Percentiles rank a stretch among this genome's conserved stretches.
Evolutionary conservation across 2,329 filamentous ascomycete genomes (phyloP).

Genomic region (Bimuria novae-zelandiae): DNA sequence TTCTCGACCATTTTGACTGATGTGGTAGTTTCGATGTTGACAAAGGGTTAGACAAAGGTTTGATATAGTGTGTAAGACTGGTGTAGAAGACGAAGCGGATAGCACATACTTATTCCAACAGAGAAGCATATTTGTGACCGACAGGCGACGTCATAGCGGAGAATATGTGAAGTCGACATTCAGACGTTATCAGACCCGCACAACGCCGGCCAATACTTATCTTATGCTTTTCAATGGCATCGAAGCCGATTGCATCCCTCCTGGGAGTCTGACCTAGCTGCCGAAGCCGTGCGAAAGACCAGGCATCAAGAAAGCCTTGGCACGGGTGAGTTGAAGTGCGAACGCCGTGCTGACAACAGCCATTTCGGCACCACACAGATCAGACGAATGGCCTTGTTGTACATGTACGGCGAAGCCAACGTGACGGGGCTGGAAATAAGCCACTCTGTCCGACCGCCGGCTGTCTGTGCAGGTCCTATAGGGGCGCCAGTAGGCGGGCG

Average conservation of each 20-base stretch:
- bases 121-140: constrained; percentile 26
- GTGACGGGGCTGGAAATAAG: background rate
- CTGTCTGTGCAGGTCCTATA: background rate
- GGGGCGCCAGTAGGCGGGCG: no score
- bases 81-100: background rate
- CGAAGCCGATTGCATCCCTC: background rate
- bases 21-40: background rate
- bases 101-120: constrained; percentile 9
- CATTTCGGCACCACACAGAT: background rate
- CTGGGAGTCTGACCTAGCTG: no score
- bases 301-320: constrained; percentile 1
- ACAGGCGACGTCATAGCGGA: constrained; percentile 38
- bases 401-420: background rate
- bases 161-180: constrained; percentile 11
- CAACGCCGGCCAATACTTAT: background rate
- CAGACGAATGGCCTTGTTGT: background rate
- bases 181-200: background rate
- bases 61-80: no score
- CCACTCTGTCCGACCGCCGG: background rate
- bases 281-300: background rate
- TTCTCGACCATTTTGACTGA: constrained; percentile 52
- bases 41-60: background rate
- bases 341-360: constrained; percentile 4
- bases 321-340: background rate
- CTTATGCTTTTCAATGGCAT: background rate